Base-by-base conservation (phyloP, 164 flowering plant genomes). In the Platanus orientalis region DNA sequence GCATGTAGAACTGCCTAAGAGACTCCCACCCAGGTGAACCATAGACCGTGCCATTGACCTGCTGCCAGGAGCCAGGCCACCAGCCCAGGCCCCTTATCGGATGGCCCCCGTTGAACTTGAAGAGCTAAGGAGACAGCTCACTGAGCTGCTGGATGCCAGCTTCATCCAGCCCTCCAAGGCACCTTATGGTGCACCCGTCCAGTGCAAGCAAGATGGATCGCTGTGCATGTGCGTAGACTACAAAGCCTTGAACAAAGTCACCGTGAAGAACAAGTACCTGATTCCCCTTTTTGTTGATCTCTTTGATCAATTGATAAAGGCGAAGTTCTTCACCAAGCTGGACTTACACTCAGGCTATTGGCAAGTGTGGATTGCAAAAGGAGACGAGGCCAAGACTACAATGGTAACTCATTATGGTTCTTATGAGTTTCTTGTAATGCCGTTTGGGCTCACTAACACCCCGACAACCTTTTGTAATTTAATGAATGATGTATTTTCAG, bases 151-250 rank as follows among this genome's bases (percentile, higher is more conserved):
- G 9, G 54, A 47, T 4, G 42, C 32, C 0, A 39, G 69, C 1
- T 66, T 42, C 57, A 66, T 58, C 34, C 24, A 50, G 16, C 69
- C 69, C 2, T 66, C 57, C 24, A 50, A 66, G 24, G 57, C 63
- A 1, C 63, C 57, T 12, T 66, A 66, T 66, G 63, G 42, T 14
- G 27, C 42, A 2, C 20, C n/a, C 6, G 20, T 58, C 20, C 16
- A 51, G 28, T 50, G 39, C 36, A 66, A 23, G 28, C 63, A 50
- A 0, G 67, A 58, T 51, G 58, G 57, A 16, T 10, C 57, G 17
- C 28, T 58, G 0, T 7, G 28, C 0, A 17, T 65, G 28, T 65
- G 62, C 55, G 29, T 61, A 1, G 12, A 30, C 54, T 57, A 56
- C 19, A 3, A 44, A n/a, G 68, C 36, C 0, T 45, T 50, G 17